phyloP scores from a whole-genome alignment of 805 yeast species.

The Brettanomyces anomalus region DNA sequence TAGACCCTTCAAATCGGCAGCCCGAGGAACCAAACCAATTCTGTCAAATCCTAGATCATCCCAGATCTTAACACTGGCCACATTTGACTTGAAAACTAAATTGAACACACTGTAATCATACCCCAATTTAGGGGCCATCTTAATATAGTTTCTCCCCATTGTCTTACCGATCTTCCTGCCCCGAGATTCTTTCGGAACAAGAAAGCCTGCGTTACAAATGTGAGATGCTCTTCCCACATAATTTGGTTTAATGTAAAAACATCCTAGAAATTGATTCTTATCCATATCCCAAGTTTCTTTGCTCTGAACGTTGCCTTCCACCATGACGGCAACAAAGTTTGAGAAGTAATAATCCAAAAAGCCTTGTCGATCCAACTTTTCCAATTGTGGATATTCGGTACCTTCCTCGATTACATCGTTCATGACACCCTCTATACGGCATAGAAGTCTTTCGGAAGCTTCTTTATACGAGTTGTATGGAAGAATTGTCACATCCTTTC shows the following conservation, averaged over 20 bases:
- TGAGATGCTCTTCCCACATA: constrained; percentile 80
- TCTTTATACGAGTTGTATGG: constrained; percentile 43
- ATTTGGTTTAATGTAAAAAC: constrained; percentile 79
- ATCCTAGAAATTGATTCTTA: constrained; percentile 50
- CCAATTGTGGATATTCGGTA: constrained; percentile 59
- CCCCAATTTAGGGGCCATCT: constrained; percentile 71
- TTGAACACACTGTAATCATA: constrained; percentile 80
- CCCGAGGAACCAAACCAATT: constrained; percentile 68
- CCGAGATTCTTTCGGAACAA: constrained; percentile 51
- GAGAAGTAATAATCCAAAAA: constrained; percentile 62
- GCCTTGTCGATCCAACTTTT: constrained; percentile 33
- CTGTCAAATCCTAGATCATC: constrained; percentile 73
- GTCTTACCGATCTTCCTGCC: constrained; percentile 56
- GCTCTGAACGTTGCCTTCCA: constrained; percentile 31
- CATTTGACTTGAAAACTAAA: constrained; percentile 74
- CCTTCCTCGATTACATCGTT: constrained; percentile 66
- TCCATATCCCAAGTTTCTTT: constrained; percentile 6
- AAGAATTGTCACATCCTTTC: constrained; percentile 38
- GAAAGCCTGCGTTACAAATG: constrained; percentile 80
- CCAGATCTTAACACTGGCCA: constrained; percentile 74
- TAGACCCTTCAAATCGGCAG: constrained; percentile 61
- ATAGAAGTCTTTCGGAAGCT: constrained; percentile 43
- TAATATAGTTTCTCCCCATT: constrained; percentile 59
- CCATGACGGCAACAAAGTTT: constrained; percentile 54
- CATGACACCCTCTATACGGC: constrained; percentile 40